Evolutionary conservation across 148 eudicot genomes (phyloP).

Genomic region (Arctostaphylos glauca): DNA sequence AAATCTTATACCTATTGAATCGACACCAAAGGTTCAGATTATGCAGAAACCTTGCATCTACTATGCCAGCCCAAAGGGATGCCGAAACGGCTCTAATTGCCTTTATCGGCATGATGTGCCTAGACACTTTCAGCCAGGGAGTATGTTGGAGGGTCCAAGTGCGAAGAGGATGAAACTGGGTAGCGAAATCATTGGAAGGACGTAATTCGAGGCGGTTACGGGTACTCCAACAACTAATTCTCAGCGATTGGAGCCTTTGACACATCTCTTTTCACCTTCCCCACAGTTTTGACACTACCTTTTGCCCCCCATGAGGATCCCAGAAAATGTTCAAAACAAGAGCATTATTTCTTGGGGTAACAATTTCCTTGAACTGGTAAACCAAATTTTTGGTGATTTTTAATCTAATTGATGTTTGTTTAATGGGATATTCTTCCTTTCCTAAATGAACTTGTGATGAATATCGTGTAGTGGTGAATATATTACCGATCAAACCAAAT

Average conservation of each 20-base stretch:
- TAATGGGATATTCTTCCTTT: too few relatives aligned
- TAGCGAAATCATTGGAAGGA: conserved; percentile 15
- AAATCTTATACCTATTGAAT: conserved; percentile 16
- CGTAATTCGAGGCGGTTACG: not conserved
- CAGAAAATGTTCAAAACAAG: too few relatives aligned
- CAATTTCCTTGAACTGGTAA: too few relatives aligned
- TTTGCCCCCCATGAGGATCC: not conserved
- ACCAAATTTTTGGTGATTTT: too few relatives aligned
- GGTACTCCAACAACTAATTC: not conserved
- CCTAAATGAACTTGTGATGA: too few relatives aligned
- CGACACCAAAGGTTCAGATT: conserved; percentile 23
- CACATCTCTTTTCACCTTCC: not conserved
- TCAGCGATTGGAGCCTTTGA: not conserved
- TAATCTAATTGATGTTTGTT: too few relatives aligned
- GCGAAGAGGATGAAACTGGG: conserved; percentile 37
- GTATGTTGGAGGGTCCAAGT: conserved; percentile 23
- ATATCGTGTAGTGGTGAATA: too few relatives aligned
- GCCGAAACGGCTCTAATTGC: conserved; percentile 48
- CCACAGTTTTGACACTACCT: not conserved
- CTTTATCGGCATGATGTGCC: conserved; percentile 30
- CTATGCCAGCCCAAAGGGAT: conserved; percentile 32
- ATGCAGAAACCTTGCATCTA: conserved; percentile 22
- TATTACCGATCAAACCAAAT: too few relatives aligned
- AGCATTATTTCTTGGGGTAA: too few relatives aligned
- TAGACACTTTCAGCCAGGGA: conserved; percentile 23